Evolutionary conservation across 2,329 filamentous ascomycete genomes (phyloP).

Genomic region (Alternaria triticina): DNA sequence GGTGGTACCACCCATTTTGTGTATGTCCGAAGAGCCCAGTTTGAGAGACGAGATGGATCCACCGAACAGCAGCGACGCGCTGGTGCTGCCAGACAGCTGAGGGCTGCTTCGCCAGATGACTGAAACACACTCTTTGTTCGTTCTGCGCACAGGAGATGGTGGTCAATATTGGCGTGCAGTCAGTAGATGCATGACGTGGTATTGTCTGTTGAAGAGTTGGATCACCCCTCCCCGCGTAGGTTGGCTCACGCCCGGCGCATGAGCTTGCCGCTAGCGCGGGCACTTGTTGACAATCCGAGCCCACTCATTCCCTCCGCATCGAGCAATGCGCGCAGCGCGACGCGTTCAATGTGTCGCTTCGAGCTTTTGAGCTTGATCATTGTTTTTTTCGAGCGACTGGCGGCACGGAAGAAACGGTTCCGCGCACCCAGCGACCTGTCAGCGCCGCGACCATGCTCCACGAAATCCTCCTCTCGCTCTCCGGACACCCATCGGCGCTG

Average conservation of each 20-base stretch:
- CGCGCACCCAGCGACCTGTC: conserved; percentile 12
- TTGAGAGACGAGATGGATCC: background rate
- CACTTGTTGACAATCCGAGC: conserved; percentile 16
- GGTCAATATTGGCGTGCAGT: background rate
- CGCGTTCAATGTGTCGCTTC: conserved; percentile 46
- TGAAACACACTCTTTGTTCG: background rate
- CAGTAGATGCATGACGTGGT: background rate
- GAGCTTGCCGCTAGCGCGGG: conserved; percentile 10
- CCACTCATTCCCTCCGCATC: conserved; percentile 18
- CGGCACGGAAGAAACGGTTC: conserved; percentile 18
- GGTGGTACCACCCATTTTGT: background rate
- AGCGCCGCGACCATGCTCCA: conserved; percentile 77
- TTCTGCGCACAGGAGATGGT: background rate
- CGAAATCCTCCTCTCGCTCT: conserved; percentile 96
- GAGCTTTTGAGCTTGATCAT: conserved; percentile 46
- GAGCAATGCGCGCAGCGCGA: conserved; percentile 21
- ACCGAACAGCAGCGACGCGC: background rate
- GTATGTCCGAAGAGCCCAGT: background rate
- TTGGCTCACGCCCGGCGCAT: background rate
- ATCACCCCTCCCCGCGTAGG: background rate
- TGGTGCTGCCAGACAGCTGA: background rate
- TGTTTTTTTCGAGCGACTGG: conserved; percentile 32
- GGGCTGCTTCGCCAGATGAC: background rate
- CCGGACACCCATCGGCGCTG: conserved; percentile 89
- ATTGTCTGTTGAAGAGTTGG: background rate